Percentiles rank a stretch among this genome's conserved stretches.
phyloP scores from a whole-genome alignment of 768 basidiomycete species.

The Kockovaella imperatae region DNA sequence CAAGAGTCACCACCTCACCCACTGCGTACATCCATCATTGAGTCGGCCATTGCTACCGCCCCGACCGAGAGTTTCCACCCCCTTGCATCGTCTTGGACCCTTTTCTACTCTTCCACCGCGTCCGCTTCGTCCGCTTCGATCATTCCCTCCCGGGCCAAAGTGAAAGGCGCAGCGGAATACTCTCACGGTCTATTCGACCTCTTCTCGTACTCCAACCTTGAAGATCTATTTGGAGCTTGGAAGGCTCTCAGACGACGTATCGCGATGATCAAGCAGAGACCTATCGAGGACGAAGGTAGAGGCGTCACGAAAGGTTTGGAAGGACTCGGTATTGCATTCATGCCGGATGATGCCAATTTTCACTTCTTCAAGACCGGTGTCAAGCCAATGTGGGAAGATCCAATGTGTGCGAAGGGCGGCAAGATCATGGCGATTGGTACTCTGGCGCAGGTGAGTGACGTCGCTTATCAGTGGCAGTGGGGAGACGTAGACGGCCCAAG shows the following conservation, averaged over 20 bases:
- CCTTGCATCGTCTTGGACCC: not conserved
- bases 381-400: conserved; percentile 38
- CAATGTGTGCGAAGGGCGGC: conserved; percentile 26
- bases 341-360: conserved; percentile 26
- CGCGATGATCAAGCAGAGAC: conserved; percentile 9
- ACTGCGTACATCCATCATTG: no score
- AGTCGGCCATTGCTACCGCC: no score
- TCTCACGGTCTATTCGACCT: conserved; percentile 19
- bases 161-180: conserved; percentile 12
- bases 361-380: conserved; percentile 29
- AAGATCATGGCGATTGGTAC: conserved; percentile 27
- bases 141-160: not conserved
- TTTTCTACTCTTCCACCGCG: not conserved
- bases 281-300: conserved; percentile 13
- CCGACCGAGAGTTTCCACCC: no score
- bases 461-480: not conserved
- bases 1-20: no score
- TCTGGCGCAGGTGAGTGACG: conserved; percentile 8
- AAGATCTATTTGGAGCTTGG: conserved; percentile 25
- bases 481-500: not conserved
- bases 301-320: conserved; percentile 3
- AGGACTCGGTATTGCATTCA: conserved; percentile 18
- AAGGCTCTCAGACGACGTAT: conserved; percentile 28
- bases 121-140: not conserved
- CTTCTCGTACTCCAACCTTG: conserved; percentile 15